Percentiles rank a stretch among this genome's conserved stretches.
phyloP scores from a whole-genome alignment of 2,329 filamentous ascomycete species.

The Coleophoma eucalyptorum region DNA sequence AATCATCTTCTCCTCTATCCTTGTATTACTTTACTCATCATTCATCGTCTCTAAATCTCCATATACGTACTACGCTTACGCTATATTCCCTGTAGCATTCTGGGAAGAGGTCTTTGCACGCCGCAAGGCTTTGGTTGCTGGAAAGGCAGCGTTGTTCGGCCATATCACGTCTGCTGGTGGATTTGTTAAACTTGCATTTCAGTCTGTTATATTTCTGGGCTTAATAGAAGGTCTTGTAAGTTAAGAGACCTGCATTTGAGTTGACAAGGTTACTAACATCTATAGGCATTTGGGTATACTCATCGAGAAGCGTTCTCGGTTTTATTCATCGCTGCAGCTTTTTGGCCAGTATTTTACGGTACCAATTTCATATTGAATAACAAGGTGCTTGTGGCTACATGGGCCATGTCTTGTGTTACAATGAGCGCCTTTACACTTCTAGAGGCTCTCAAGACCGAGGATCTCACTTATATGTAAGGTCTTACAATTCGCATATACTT shows the following conservation, averaged over 20 bases:
- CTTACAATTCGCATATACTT: background rate
- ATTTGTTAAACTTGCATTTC: constrained; percentile 55
- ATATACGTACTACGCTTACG: constrained; percentile 83
- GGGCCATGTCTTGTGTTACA: constrained; percentile 70
- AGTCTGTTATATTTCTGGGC: constrained; percentile 64
- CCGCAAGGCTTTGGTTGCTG: constrained; percentile 64
- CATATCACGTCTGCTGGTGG: constrained; percentile 60
- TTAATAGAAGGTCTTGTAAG: constrained; percentile 75
- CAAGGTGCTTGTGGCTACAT: constrained; percentile 58
- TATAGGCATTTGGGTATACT: constrained; percentile 85
- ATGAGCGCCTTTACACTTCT: constrained; percentile 93
- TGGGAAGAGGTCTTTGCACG: constrained; percentile 94
- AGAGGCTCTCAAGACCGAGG: constrained; percentile 81
- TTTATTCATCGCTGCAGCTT: constrained; percentile 69
- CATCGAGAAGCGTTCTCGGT: constrained; percentile 81
- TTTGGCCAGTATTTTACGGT: constrained; percentile 79
- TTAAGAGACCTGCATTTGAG: constrained; percentile 6
- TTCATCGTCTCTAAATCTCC: constrained; percentile 79
- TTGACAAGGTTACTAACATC: constrained; percentile 8
- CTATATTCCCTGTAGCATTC: constrained; percentile 87
- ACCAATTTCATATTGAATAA: constrained; percentile 67
- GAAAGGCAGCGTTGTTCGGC: constrained; percentile 64
- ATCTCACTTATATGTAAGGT: constrained; percentile 67
- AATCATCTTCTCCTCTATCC: constrained; percentile 68
- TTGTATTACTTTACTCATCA: constrained; percentile 74